phyloP scores from a whole-genome alignment of 2,329 filamentous ascomycete species.

The Phialophora tarda region DNA sequence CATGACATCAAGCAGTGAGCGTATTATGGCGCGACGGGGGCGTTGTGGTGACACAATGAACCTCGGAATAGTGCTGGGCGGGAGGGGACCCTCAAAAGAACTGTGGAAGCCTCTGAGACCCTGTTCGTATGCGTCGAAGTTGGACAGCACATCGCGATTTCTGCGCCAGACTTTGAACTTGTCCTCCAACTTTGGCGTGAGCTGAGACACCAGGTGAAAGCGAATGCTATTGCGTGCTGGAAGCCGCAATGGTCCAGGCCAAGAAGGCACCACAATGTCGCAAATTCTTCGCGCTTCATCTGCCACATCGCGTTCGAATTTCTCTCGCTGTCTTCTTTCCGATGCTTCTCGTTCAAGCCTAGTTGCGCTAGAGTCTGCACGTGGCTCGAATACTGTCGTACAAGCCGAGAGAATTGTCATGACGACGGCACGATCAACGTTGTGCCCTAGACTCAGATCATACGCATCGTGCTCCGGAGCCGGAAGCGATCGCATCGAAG shows the following conservation, averaged over 20 bases:
- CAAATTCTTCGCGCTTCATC: neutral
- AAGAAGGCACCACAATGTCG: too few relatives aligned
- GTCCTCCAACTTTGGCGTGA: constrained; percentile 3
- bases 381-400: constrained; percentile 9
- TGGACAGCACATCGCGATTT: constrained; percentile 21
- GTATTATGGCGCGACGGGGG: neutral
- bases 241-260: too few relatives aligned
- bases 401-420: constrained; percentile 10
- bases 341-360: neutral
- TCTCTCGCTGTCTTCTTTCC: neutral
- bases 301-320: constrained; percentile 8
- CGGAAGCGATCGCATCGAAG: constrained; percentile 15
- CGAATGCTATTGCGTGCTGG: too few relatives aligned
- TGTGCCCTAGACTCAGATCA: constrained; percentile 17
- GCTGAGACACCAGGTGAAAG: too few relatives aligned
- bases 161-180: constrained; percentile 20
- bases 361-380: neutral
- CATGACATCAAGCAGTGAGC: constrained; percentile 24
- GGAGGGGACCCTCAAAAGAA: constrained; percentile 3
- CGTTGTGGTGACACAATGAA: neutral
- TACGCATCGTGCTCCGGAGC: constrained; percentile 17
- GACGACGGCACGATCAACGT: constrained; percentile 10
- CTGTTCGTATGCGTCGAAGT: constrained; percentile 15
- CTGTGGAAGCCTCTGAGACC: constrained; percentile 1
- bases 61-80: neutral